Evolutionary conservation across 805 yeast genomes (phyloP).

Genomic region (Saturnispora mendoncae): DNA sequence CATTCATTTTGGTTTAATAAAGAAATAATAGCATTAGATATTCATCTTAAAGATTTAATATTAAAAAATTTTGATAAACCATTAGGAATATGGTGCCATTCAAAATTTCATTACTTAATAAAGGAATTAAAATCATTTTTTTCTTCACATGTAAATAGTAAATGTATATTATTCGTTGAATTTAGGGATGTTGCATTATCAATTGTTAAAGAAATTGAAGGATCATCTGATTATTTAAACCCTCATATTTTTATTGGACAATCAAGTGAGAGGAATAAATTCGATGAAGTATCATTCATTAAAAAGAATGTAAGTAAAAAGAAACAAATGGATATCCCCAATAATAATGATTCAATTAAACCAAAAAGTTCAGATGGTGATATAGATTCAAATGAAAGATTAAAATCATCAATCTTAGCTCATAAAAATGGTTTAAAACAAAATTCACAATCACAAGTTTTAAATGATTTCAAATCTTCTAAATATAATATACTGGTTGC

Average conservation of each 20-base stretch:
- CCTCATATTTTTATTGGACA: slow-evolving; percentile 95
- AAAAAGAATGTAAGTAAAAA: slow-evolving; percentile 26
- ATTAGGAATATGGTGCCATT: slow-evolving; percentile 47
- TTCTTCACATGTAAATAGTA: slow-evolving; percentile 21
- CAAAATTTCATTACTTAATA: slow-evolving; percentile 55
- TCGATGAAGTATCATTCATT: slow-evolving; percentile 42
- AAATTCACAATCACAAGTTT: slow-evolving; percentile 71
- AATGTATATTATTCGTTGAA: slow-evolving; percentile 80
- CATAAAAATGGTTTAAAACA: slow-evolving; percentile 85
- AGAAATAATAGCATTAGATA: slow-evolving; percentile 36
- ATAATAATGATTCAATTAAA: neutral
- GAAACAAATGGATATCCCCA: slow-evolving; percentile 16
- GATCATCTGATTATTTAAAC: slow-evolving; percentile 31
- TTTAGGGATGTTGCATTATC: slow-evolving; percentile 85
- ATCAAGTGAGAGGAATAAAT: slow-evolving; percentile 61
- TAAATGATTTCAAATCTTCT: slow-evolving; percentile 66
- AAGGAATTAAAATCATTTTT: slow-evolving; percentile 51
- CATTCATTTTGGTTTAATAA: slow-evolving; percentile 52
- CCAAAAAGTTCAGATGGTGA: neutral
- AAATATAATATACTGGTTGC: slow-evolving; percentile 77
- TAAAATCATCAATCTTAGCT: slow-evolving; percentile 66
- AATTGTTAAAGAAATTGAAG: slow-evolving; percentile 49
- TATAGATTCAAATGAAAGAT: slow-evolving; percentile 21
- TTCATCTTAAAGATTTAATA: slow-evolving; percentile 36
- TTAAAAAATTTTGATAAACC: slow-evolving; percentile 13